These are phyloP conservation scores for Malassezia vespertilionis DNA, from an alignment of 1,284 basidiomycete species.

Conservation along the genomic window DNA sequence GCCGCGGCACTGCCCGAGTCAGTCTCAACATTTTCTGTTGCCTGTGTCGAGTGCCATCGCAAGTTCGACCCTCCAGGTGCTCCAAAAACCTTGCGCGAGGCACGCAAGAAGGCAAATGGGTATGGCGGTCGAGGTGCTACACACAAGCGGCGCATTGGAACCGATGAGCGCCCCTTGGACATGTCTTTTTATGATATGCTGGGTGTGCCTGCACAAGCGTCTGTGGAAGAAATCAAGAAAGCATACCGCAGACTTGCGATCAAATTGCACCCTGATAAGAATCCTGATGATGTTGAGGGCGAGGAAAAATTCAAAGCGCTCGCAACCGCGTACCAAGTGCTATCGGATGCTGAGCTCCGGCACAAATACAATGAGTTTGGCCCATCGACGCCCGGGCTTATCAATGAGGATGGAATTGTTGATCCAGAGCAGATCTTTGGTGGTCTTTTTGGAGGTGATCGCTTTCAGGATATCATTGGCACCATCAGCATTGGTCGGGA, in stretches of 20 bases:
- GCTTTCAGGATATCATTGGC: slow-evolving; percentile 71
- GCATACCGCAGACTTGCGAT: slow-evolving; percentile 89
- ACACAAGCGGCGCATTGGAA: slow-evolving; percentile 40
- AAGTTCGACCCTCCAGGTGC: slow-evolving; percentile 44
- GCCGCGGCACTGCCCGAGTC: slow-evolving; percentile 22
- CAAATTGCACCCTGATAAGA: slow-evolving; percentile 67
- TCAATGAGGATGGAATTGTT: slow-evolving; percentile 49
- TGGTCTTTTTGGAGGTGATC: slow-evolving; percentile 56
- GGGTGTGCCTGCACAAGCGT: slow-evolving; percentile 63
- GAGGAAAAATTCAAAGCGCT: slow-evolving; percentile 59
- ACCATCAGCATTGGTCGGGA: slow-evolving; percentile 74
- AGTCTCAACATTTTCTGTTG: slow-evolving; percentile 40
- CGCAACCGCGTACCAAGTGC: slow-evolving; percentile 55
- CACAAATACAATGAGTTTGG: slow-evolving; percentile 59
- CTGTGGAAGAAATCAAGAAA: slow-evolving; percentile 81
- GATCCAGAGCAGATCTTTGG: slow-evolving; percentile 77
- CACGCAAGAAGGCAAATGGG: slow-evolving; percentile 17
- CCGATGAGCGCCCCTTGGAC: slow-evolving; percentile 44
- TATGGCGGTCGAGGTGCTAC: slow-evolving; percentile 18
- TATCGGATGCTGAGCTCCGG: slow-evolving; percentile 72
- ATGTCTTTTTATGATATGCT: slow-evolving; percentile 55
- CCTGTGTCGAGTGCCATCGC: slow-evolving; percentile 35
- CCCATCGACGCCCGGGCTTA: slow-evolving; percentile 40
- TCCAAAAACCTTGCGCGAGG: slow-evolving; percentile 32
- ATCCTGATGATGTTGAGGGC: slow-evolving; percentile 79